phyloP scores from a whole-genome alignment of 257 asterid species.

The Solanum infundibuliforme region DNA sequence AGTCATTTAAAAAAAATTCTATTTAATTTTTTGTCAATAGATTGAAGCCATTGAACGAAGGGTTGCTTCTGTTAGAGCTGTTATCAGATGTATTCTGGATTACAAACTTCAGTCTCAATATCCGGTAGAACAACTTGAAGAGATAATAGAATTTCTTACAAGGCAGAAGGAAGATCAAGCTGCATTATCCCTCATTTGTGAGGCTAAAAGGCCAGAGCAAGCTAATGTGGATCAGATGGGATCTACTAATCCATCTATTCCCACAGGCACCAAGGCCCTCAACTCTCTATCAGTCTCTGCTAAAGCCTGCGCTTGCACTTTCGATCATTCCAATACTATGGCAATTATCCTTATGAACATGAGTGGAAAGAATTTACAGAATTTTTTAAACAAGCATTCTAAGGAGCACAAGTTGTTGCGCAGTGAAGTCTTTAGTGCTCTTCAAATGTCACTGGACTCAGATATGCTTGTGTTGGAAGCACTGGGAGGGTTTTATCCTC shows the following conservation, averaged over 20 bases:
- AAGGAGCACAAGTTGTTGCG: not conserved
- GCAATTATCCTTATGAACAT: slow-evolving; percentile 11
- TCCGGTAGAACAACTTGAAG: slow-evolving; percentile 1
- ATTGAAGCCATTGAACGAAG: slow-evolving; percentile 1
- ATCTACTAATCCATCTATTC: not conserved
- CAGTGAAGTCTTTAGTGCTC: slow-evolving; percentile 17
- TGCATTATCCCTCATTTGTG: not conserved
- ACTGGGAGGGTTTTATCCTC: slow-evolving; percentile 16
- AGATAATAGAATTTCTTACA: not conserved
- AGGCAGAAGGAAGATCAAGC: not conserved
- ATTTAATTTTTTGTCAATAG: not conserved
- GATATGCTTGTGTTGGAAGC: slow-evolving; percentile 35
- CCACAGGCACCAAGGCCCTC: not conserved
- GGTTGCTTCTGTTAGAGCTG: slow-evolving; percentile 9
- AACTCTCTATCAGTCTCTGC: not conserved
- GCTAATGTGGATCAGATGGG: not conserved
- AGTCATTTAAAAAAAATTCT: not conserved
- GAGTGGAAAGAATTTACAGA: slow-evolving; percentile 14
- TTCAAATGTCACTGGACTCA: slow-evolving; percentile 32
- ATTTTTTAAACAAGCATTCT: not conserved
- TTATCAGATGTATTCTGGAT: slow-evolving; percentile 7
- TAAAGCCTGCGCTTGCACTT: not conserved
- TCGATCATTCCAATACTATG: slow-evolving; percentile 1
- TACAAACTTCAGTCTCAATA: slow-evolving; percentile 11
- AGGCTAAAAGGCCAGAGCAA: not conserved